phyloP scores from a whole-genome alignment of 148 eudicot genomes.

The Diospyros lotus region DNA sequence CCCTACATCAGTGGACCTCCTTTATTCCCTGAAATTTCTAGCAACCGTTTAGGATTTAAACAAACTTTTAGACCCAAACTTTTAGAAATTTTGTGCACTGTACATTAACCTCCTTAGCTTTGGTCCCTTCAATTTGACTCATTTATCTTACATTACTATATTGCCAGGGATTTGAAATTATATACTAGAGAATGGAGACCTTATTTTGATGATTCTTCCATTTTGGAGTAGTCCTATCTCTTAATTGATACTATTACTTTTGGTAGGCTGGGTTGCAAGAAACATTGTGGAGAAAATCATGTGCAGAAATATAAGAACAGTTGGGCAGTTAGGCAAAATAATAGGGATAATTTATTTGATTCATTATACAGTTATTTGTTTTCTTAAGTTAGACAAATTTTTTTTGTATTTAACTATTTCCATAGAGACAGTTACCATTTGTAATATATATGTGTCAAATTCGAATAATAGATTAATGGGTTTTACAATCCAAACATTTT shows the following conservation, averaged over 20 bases:
- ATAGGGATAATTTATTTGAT: too few species aligned
- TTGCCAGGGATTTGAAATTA: background rate
- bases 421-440: too few species aligned
- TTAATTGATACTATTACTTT: constrained; percentile 19
- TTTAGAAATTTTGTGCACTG: background rate
- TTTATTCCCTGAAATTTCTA: background rate
- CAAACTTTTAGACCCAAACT: background rate
- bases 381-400: too few species aligned
- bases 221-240: background rate
- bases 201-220: background rate
- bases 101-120: background rate
- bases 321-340: too few species aligned
- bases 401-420: too few species aligned
- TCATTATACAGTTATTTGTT: too few species aligned
- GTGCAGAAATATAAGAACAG: too few species aligned
- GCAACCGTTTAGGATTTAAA: background rate
- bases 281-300: too few species aligned
- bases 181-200: background rate
- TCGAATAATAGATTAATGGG: too few species aligned
- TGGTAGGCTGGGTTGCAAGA: background rate
- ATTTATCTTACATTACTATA: background rate
- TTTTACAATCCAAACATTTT: too few species aligned
- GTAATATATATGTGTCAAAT: too few species aligned
- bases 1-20: background rate
- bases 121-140: background rate